A percentile compares a stretch with the other conserved stretches of the same genome.
phyloP scores from a whole-genome alignment of 225 moss, liverwort and hornwort genomes.

The Marchantia polymorpha region DNA sequence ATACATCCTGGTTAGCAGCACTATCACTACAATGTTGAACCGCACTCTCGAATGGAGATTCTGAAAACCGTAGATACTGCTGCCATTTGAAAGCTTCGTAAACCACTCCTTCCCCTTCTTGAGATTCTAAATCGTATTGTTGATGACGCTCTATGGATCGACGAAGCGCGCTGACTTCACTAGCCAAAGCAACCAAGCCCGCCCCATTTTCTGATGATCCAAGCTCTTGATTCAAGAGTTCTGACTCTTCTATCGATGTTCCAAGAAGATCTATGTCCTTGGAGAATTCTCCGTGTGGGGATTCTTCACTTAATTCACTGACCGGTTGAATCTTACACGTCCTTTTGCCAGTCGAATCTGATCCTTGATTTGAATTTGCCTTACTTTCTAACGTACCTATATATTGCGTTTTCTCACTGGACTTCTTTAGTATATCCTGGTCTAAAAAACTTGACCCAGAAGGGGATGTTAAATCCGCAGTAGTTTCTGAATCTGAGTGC shows the following conservation, averaged over 20 bases:
- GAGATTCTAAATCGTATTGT: slow-evolving; percentile 21
- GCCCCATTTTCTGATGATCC: neutral
- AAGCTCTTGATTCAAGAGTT: neutral
- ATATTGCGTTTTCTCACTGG: no score
- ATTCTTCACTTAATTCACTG: slow-evolving; percentile 3
- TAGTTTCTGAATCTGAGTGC: neutral
- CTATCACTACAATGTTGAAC: slow-evolving; percentile 32
- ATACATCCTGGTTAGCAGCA: slow-evolving; percentile 38
- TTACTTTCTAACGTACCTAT: neutral
- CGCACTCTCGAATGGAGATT: slow-evolving; percentile 34
- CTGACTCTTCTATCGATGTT: neutral
- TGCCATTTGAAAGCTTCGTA: slow-evolving; percentile 57
- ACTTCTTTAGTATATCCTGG: neutral
- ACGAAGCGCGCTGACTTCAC: slow-evolving; percentile 11
- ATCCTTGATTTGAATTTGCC: neutral
- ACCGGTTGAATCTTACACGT: neutral
- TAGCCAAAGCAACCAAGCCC: slow-evolving; percentile 5
- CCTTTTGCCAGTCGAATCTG: slow-evolving; percentile 4
- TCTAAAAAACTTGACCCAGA: neutral
- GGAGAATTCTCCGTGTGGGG: neutral
- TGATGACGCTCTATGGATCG: slow-evolving; percentile 21
- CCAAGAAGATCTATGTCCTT: neutral
- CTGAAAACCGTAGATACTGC: slow-evolving; percentile 47
- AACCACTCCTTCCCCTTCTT: slow-evolving; percentile 19
- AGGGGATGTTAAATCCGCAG: neutral